Conservation (phyloP, 2,329 filamentous ascomycete genomes). For the Colletotrichum ledebouriae region DNA sequence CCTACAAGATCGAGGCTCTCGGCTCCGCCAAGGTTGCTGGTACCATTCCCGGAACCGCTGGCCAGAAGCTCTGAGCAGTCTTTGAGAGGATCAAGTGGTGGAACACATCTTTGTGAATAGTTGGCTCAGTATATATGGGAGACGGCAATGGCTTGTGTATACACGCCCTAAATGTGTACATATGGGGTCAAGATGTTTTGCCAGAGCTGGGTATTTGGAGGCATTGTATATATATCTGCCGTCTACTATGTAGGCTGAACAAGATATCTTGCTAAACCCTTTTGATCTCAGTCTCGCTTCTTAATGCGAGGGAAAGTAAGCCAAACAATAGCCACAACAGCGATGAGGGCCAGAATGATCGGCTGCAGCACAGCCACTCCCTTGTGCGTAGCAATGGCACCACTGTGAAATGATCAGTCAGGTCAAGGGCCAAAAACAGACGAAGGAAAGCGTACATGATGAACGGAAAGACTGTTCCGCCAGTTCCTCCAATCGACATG, state of each 20-base stretch:
- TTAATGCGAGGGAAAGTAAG: constrained; percentile 53
- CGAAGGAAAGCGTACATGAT: constrained; percentile 54
- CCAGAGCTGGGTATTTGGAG: constrained; percentile 30
- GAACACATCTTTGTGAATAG: constrained; percentile 33
- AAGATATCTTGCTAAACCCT: neutral
- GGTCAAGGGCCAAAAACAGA: no score
- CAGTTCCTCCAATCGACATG: constrained; percentile 78
- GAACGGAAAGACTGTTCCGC: constrained; percentile 73
- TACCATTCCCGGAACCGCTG: constrained; percentile 53
- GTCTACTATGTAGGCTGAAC: constrained; percentile 24
- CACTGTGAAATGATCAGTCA: constrained; percentile 45
- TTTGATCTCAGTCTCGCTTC: constrained; percentile 47
- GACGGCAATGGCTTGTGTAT: constrained; percentile 7
- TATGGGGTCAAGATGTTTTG: constrained; percentile 14
- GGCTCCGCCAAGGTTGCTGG: constrained; percentile 58
- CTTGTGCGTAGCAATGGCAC: constrained; percentile 68
- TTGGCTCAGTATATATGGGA: constrained; percentile 31
- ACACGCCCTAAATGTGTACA: constrained; percentile 16
- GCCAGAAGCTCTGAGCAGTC: constrained; percentile 48
- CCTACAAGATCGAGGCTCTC: constrained; percentile 58
- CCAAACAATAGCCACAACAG: constrained; percentile 52
- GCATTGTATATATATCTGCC: constrained; percentile 26
- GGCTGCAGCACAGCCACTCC: constrained; percentile 66
- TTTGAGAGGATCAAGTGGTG: neutral
- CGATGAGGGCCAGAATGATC: constrained; percentile 60